These are phyloP conservation scores for Scalesia atractyloides DNA, from an alignment of 129 eudicot genomes.

Conservation along the genomic window DNA sequence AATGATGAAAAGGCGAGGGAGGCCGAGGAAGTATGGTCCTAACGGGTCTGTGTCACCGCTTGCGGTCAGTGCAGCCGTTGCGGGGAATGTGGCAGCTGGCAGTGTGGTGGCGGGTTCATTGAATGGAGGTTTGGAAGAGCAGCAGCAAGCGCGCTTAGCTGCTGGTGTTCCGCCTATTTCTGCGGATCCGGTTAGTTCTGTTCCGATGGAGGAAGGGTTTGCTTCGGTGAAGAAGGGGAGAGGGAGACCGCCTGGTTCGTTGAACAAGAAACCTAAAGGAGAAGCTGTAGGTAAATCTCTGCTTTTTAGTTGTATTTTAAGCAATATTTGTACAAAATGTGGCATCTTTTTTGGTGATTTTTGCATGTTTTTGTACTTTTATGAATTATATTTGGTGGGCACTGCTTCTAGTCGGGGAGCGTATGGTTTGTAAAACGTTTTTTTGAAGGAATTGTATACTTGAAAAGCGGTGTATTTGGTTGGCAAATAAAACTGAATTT, in stretches of 20 bases:
- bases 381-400: slow-evolving; percentile 29
- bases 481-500: neutral
- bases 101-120: slow-evolving; percentile 10
- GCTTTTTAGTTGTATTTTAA: neutral
- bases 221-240: slow-evolving; percentile 49
- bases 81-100: slow-evolving; percentile 21
- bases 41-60: slow-evolving; percentile 58
- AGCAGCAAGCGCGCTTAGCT: slow-evolving; percentile 25
- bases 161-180: slow-evolving; percentile 27
- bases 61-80: slow-evolving; percentile 6
- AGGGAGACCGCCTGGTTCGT: slow-evolving; percentile 82
- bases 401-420: slow-evolving; percentile 8
- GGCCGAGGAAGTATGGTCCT: slow-evolving; percentile 76
- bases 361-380: slow-evolving; percentile 14
- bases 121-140: slow-evolving; percentile 34
- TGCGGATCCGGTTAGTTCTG: slow-evolving; percentile 33
- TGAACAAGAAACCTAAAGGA: slow-evolving; percentile 49
- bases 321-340: no score
- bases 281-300: slow-evolving; percentile 53
- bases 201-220: slow-evolving; percentile 38
- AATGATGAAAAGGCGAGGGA: slow-evolving; percentile 62
- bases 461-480: neutral
- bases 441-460: neutral
- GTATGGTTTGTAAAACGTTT: neutral
- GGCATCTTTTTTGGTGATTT: neutral